phyloP scores from a whole-genome alignment of 202 grass and related monocot genomes.

The Setaria viridis region DNA sequence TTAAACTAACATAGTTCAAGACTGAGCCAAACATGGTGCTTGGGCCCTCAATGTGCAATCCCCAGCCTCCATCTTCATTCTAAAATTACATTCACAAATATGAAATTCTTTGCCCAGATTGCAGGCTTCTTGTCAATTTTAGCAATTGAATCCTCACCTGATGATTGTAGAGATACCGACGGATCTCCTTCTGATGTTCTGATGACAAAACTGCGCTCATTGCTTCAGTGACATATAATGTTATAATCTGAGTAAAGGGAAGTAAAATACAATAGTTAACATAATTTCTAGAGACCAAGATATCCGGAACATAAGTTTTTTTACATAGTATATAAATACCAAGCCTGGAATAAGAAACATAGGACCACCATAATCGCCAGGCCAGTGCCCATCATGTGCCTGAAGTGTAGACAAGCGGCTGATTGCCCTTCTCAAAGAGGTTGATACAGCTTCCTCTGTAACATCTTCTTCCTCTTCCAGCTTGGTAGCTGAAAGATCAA shows the following conservation, averaged over 20 bases:
- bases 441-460: constrained; percentile 63
- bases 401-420: constrained; percentile 62
- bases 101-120: neutral
- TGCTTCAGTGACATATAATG: constrained; percentile 62
- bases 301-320: neutral
- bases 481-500: constrained; percentile 62
- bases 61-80: constrained; percentile 94
- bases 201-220: constrained; percentile 68
- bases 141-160: constrained; percentile 50
- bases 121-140: neutral
- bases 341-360: constrained; percentile 91
- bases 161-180: constrained; percentile 90
- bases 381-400: constrained; percentile 90
- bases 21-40: constrained; percentile 93
- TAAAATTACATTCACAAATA: constrained; percentile 34
- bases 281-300: no score
- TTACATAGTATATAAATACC: constrained; percentile 46
- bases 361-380: constrained; percentile 81
- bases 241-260: constrained; percentile 63
- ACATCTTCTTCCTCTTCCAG: constrained; percentile 64
- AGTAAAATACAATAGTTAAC: neutral
- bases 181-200: constrained; percentile 80
- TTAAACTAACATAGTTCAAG: constrained; percentile 71
- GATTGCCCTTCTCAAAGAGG: constrained; percentile 64
- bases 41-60: constrained; percentile 85